Evolutionary conservation across 768 basidiomycete genomes (phyloP).

Genomic region (Podaxis sp.): DNA sequence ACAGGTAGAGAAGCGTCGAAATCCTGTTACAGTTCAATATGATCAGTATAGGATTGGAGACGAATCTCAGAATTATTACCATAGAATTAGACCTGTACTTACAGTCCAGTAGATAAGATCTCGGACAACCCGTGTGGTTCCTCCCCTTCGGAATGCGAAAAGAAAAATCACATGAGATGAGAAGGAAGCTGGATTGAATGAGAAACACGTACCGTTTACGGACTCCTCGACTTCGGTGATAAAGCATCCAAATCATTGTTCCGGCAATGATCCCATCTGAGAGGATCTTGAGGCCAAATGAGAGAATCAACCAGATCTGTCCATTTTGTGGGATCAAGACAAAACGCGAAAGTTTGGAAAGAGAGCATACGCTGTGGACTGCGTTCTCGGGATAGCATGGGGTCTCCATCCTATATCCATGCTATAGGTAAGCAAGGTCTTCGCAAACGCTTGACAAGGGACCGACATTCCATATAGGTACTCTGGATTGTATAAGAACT

Average conservation of each 20-base stretch:
- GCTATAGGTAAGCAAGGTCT: neutral
- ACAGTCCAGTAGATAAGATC: conserved; percentile 4
- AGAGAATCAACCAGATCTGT: neutral
- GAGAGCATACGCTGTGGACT: neutral
- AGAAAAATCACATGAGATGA: neutral
- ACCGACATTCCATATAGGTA: conserved; percentile 5
- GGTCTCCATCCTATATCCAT: neutral
- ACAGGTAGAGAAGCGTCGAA: conserved; percentile 1
- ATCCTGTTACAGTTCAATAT: neutral
- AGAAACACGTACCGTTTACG: neutral
- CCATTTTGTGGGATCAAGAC: neutral
- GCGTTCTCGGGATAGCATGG: neutral
- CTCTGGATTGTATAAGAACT: neutral
- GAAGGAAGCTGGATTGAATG: neutral
- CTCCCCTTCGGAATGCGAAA: neutral
- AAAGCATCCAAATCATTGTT: conserved; percentile 7
- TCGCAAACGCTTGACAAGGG: neutral
- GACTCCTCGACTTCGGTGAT: conserved; percentile 2
- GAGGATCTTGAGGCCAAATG: conserved; percentile 7
- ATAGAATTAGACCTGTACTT: conserved; percentile 5
- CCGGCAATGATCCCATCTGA: conserved; percentile 9
- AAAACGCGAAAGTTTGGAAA: neutral
- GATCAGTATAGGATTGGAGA: neutral
- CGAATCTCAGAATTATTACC: neutral
- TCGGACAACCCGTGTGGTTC: conserved; percentile 1